These are phyloP conservation scores for Sporodiniella umbellata DNA, from an alignment of 371 early-diverging fungal genomes.

Conservation along the genomic window DNA sequence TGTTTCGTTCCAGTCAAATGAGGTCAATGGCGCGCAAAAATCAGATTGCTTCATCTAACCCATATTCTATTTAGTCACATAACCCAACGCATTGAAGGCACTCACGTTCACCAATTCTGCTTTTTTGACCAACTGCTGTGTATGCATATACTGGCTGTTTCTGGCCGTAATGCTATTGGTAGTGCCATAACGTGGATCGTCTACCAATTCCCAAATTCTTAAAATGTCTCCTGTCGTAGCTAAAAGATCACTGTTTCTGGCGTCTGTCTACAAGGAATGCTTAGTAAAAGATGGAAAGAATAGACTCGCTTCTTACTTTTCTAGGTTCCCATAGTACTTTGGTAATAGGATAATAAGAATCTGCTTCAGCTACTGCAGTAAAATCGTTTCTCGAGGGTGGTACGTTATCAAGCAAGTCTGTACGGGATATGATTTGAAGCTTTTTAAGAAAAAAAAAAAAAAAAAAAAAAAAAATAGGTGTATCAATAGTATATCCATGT, in stretches of 20 bases:
- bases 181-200: slow-evolving; percentile 40
- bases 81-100: too few relatives aligned
- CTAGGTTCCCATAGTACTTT: slow-evolving; percentile 88
- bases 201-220: slow-evolving; percentile 83
- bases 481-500: not conserved
- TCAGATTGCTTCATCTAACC: slow-evolving; percentile 56
- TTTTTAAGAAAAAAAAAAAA: too few relatives aligned
- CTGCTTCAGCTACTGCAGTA: slow-evolving; percentile 70
- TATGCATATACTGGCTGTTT: slow-evolving; percentile 4
- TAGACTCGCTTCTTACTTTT: slow-evolving; percentile 39
- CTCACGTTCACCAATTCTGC: slow-evolving; percentile 60
- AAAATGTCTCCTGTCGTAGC: slow-evolving; percentile 89
- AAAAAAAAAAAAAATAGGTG: not conserved
- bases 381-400: slow-evolving; percentile 56
- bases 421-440: slow-evolving; percentile 63
- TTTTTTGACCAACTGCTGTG: slow-evolving; percentile 36
- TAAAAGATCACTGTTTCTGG: slow-evolving; percentile 65
- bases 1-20: slow-evolving; percentile 94
- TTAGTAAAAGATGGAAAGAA: too few relatives aligned
- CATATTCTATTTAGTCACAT: too few relatives aligned
- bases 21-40: slow-evolving; percentile 87
- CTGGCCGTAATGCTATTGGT: slow-evolving; percentile 32
- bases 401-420: slow-evolving; percentile 34
- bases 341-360: slow-evolving; percentile 87
- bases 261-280: slow-evolving; percentile 31